Evolutionary conservation across 768 basidiomycete genomes (phyloP).

Genomic region (Tulasnella sp.): DNA sequence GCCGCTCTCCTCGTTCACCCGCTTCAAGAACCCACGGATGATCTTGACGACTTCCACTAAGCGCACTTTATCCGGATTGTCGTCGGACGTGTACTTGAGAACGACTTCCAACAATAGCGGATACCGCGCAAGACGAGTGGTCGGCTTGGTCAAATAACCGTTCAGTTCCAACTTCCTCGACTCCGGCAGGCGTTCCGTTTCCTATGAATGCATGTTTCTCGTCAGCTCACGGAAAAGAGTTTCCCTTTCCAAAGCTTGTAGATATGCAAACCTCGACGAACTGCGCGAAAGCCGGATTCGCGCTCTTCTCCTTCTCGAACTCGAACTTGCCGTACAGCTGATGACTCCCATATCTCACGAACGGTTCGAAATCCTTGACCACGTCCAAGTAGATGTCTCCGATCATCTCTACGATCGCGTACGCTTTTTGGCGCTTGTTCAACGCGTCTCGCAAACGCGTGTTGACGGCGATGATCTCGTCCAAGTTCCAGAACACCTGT

Average conservation of each 20-base stretch:
- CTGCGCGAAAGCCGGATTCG: constrained; percentile 82
- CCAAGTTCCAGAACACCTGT: constrained; percentile 97
- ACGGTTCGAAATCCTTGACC: constrained; percentile 82
- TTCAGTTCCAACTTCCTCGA: constrained; percentile 95
- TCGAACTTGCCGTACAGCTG: constrained; percentile 98
- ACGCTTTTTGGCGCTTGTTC: constrained; percentile 89
- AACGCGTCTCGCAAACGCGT: constrained; percentile 84
- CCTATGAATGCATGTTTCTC: constrained; percentile 33
- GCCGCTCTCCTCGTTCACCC: constrained; percentile 89
- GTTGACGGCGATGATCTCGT: constrained; percentile 88
- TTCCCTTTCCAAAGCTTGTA: background rate
- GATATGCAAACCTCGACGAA: constrained; percentile 79
- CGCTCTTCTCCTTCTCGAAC: constrained; percentile 96
- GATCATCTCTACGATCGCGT: constrained; percentile 83
- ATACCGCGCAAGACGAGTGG: constrained; percentile 93
- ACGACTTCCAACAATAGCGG: constrained; percentile 88
- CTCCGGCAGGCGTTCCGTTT: constrained; percentile 84
- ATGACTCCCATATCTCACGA: constrained; percentile 91
- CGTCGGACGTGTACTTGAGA: constrained; percentile 82
- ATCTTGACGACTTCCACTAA: constrained; percentile 68
- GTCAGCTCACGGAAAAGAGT: background rate
- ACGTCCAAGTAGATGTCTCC: constrained; percentile 83
- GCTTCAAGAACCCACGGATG: constrained; percentile 69
- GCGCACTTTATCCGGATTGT: constrained; percentile 69
- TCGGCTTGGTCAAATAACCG: constrained; percentile 96